Evolutionary conservation across 208 protist species (phyloP), one percentile per base, ranked within the genome.

Genomic region (Wallacemonas sp.): DNA sequence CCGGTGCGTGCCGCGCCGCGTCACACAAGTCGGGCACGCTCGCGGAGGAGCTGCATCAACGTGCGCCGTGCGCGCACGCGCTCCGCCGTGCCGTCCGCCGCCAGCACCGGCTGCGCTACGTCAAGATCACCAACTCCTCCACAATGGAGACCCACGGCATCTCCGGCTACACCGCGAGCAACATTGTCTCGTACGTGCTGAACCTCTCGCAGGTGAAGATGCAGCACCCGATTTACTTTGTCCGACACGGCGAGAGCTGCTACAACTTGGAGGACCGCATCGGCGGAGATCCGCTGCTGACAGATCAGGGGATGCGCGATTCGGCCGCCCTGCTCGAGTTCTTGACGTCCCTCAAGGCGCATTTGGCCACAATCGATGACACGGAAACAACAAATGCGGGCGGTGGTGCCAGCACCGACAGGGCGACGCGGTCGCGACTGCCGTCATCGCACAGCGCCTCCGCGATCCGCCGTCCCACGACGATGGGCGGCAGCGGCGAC

Each of bases 161-260:
- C n/a, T 74, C 59, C 3, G 90, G 90, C 33, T 93, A 89, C 64
- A 65, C 84, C 4, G 79, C 81, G 14, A 87, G 80, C 57, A 85
- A 84, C 52, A 93, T 96, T 63, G 71, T 95, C 16, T 89, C 76
- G 1, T 95, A 84, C 71, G 75, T 91, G n/a, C 89, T 94, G 86
- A 95, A 90, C 68, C 63, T 97, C 14, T 87, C 87, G 8, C 85
- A 93, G 72, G 55, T 72, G 12, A 95, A 92, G 72, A 82, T 95
- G 1, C 87, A 89, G 61, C 87, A 93, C 50, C 92, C 92, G 36
- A 97, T 97, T 54, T 97, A 89, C 75, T 97, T 97, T 75, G 70
- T 91, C 7, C 86, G 87, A 3, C 87, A 97, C 65, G 92, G 92
- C n/a, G 73, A 95, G 77, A 92, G 83, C 38, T 69, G 65, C 67